Evolutionary conservation across 768 basidiomycete species (phyloP), one percentile per base, ranked within the genome.

Genomic region (Hygrocybe punicea): DNA sequence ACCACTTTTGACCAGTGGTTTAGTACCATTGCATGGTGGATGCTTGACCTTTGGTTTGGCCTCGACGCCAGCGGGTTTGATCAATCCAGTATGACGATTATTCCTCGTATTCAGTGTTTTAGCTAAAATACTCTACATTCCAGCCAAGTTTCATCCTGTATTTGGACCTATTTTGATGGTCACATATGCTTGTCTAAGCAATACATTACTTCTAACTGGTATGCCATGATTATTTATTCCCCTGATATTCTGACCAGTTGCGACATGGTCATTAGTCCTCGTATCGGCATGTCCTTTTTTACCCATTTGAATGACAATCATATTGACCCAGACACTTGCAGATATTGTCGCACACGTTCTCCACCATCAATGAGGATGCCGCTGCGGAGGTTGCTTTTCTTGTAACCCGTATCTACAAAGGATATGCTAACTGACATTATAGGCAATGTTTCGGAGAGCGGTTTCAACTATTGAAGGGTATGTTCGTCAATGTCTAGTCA

Each of bases 271-370:
- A 37, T 3, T 51, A 89, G 89, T 91, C 21, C 80, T 91, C 48
- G 89, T 91, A 57, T 91, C 90, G 60, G 89, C 91, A 68, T 57
- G 85, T 69, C 7, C 4, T 40, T 11, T n/a, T 33, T 34, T 24
- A 25, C n/a, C 35, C 50, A 24, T n/a, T 46, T 44, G 35, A 45
- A 48, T 13, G 4, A 10, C 6, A 21, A 17, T 24, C n/a, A 37
- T 40, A 14, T 48, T 23, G 0, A 4, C 23, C 47, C 33, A 23
- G 17, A 35, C 19, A 17, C 9, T 29, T 29, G 16, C 63, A 93
- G 91, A 98, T 98, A 49, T 76, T 99, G 23, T 93, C 93, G 6
- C 92, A 98, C 67, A 98, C 97, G 0, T 99, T 99, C 69, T 86
- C 95, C 1, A 90, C 82, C 6, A 93, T 98, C 64, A 95, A 87